These are phyloP conservation scores for Microdochium paspali DNA, from an alignment of 2,329 filamentous ascomycete genomes.

Conservation along the genomic window DNA sequence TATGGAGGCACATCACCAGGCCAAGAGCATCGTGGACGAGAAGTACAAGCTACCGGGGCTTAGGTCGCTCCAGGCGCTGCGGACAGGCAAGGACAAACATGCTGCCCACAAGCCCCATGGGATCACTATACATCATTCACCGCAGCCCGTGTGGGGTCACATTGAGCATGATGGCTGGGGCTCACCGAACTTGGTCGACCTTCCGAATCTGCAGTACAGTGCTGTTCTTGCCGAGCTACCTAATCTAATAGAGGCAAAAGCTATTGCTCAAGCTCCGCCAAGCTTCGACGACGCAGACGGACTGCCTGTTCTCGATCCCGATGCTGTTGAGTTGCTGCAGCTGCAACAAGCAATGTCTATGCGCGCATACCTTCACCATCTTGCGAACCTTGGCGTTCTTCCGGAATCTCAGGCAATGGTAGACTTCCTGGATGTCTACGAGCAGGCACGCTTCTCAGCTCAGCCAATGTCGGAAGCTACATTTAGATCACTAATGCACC, in stretches of 20 bases:
- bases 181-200: conserved; percentile 63
- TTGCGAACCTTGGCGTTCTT: conserved; percentile 59
- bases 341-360: conserved; percentile 63
- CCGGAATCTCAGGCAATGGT: conserved; percentile 24
- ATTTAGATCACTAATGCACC: conserved; percentile 72
- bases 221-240: conserved; percentile 77
- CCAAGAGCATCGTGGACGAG: conserved; percentile 1
- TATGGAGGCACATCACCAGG: conserved; percentile 2
- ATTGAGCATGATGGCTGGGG: conserved; percentile 86
- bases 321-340: conserved; percentile 63
- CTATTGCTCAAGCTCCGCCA: conserved; percentile 70
- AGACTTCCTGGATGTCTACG: conserved; percentile 69
- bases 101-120: conserved; percentile 27
- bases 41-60: not conserved
- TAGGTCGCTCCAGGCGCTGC: conserved; percentile 10
- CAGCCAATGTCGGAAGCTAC: conserved; percentile 56
- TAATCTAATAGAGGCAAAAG: conserved; percentile 85
- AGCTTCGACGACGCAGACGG: conserved; percentile 27
- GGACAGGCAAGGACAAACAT: conserved; percentile 22
- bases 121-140: conserved; percentile 34
- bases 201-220: conserved; percentile 75
- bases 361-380: conserved; percentile 67
- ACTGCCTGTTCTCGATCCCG: conserved; percentile 47
- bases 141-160: conserved; percentile 63
- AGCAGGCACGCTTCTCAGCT: conserved; percentile 74